Evolutionary conservation across 2,329 filamentous ascomycete species (phyloP).

Genomic region (Aspergillus caelatus): DNA sequence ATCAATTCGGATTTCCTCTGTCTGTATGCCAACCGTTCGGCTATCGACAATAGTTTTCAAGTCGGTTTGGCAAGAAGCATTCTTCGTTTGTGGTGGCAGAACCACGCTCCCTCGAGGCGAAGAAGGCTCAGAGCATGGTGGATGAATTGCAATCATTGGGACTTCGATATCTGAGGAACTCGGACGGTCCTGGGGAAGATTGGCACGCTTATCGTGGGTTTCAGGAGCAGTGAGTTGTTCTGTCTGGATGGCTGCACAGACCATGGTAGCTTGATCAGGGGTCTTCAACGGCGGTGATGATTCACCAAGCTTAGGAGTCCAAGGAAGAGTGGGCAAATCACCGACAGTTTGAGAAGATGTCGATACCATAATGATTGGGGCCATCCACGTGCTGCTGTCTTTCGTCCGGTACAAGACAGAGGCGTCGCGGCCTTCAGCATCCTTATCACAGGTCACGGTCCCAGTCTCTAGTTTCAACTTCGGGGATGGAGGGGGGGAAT

Average conservation of each 20-base stretch:
- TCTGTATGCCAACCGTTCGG: constrained; percentile 71
- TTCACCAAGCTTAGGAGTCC: constrained; percentile 36
- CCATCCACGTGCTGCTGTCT: constrained; percentile 35
- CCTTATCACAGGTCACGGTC: constrained; percentile 4
- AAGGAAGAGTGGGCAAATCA: constrained; percentile 38
- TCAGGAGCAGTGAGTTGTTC: constrained; percentile 23
- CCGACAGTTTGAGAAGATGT: constrained; percentile 47
- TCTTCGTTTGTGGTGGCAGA: constrained; percentile 79
- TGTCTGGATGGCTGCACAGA: constrained; percentile 40
- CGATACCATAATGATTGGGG: constrained; percentile 42
- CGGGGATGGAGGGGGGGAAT: constrained; percentile 79
- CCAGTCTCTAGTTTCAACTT: constrained; percentile 23
- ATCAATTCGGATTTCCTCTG: constrained; percentile 86
- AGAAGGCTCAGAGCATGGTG: constrained; percentile 79
- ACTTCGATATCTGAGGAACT: constrained; percentile 53
- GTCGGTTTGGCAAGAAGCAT: constrained; percentile 78
- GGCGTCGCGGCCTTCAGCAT: background rate
- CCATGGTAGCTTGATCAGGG: constrained; percentile 23
- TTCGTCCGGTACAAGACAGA: constrained; percentile 13
- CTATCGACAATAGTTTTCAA: constrained; percentile 52
- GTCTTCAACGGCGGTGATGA: constrained; percentile 17
- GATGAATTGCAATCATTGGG: constrained; percentile 88
- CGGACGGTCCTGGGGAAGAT: constrained; percentile 16
- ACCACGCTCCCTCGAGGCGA: constrained; percentile 75
- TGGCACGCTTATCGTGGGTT: constrained; percentile 18